A percentile compares a stretch with the other conserved stretches of the same genome.
Evolutionary conservation across 257 asterid species (phyloP).

Genomic region (Capsicum chinense): DNA sequence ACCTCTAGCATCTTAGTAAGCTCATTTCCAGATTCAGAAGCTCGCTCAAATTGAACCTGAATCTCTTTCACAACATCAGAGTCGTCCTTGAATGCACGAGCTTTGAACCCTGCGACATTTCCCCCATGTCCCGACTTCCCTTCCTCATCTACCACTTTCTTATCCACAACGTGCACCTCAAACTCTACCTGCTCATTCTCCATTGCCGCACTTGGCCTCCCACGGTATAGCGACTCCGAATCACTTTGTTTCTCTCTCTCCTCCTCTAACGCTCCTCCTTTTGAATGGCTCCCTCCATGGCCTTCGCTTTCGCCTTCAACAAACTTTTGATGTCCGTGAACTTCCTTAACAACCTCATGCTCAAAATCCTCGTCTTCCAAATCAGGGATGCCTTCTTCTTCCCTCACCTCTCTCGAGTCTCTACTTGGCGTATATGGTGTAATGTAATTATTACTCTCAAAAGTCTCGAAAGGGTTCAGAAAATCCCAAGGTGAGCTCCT

Average conservation of each 20-base stretch:
- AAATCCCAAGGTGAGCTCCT: constrained; percentile 86
- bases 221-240: constrained; percentile 55
- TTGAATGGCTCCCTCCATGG: constrained; percentile 27
- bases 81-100: constrained; percentile 70
- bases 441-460: constrained; percentile 63
- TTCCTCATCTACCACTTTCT: constrained; percentile 71
- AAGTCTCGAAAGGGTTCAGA: constrained; percentile 80
- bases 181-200: constrained; percentile 77
- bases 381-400: constrained; percentile 97
- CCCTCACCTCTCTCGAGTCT: constrained; percentile 81
- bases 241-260: constrained; percentile 52
- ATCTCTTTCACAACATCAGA: constrained; percentile 82
- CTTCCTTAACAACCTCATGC: constrained; percentile 82
- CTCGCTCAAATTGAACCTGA: constrained; percentile 74
- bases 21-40: constrained; percentile 75
- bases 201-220: constrained; percentile 53
- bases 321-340: constrained; percentile 73
- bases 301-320: constrained; percentile 43
- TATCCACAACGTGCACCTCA: constrained; percentile 87
- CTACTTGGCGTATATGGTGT: constrained; percentile 68
- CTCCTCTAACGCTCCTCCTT: constrained; percentile 45
- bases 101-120: constrained; percentile 58
- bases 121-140: constrained; percentile 49
- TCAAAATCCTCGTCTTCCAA: constrained; percentile 83
- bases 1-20: constrained; percentile 82